A percentile compares a stretch with the other conserved stretches of the same genome.
These are phyloP conservation scores for Huntiella savannae DNA, from an alignment of 2,329 filamentous ascomycete species.

Conservation along the genomic window DNA sequence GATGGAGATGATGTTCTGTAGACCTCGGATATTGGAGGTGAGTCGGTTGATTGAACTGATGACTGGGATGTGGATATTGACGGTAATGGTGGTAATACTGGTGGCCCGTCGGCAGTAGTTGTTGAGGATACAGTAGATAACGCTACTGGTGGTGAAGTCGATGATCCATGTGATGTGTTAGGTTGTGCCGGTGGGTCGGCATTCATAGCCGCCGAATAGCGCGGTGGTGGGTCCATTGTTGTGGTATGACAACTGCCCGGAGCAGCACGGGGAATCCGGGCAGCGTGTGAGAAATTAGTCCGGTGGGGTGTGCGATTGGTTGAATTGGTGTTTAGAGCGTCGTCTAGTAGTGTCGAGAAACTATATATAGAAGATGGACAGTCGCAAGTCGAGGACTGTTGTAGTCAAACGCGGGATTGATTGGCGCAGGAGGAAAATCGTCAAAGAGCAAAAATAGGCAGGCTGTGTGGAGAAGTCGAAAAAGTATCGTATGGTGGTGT, in stretches of 20 bases:
- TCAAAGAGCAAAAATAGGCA: not conserved
- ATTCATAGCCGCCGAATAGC: slow-evolving; percentile 4
- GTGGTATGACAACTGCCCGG: too few species aligned
- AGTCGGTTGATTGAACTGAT: not conserved
- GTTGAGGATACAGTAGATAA: not conserved
- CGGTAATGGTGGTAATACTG: not conserved
- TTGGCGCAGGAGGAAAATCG: not conserved
- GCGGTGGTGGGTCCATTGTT: slow-evolving; percentile 8
- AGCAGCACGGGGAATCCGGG: not conserved
- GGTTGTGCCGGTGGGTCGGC: not conserved
- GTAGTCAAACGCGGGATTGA: not conserved
- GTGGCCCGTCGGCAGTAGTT: not conserved
- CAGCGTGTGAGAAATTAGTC: not conserved
- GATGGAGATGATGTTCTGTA: not conserved
- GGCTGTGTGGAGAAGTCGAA: not conserved
- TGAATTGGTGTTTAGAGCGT: not conserved
- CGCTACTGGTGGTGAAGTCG: not conserved
- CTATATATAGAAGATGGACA: too few species aligned
- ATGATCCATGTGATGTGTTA: not conserved
- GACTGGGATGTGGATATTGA: not conserved
- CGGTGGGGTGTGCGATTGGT: not conserved
- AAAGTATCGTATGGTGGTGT: not conserved
- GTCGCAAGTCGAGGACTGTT: too few species aligned
- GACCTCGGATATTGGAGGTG: not conserved
- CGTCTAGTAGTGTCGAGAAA: too few species aligned